phyloP scores from a whole-genome alignment of 116 monocot genomes.

The Cymodocea nodosa region DNA sequence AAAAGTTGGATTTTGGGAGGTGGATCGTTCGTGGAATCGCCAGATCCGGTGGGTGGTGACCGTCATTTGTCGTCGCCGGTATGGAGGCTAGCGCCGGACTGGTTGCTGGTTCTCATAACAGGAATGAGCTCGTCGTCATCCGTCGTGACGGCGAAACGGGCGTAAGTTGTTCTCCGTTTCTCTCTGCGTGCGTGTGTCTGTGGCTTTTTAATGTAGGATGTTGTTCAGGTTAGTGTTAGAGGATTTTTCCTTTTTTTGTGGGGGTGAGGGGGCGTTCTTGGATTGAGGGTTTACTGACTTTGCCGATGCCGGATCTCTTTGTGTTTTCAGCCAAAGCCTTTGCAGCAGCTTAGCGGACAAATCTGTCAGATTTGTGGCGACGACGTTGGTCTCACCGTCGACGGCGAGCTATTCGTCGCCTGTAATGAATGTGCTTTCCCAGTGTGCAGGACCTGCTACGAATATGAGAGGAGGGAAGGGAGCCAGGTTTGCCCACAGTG shows the following conservation, averaged over 20 bases:
- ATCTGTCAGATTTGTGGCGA: slow-evolving; percentile 89
- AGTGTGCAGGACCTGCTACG: slow-evolving; percentile 67
- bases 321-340: slow-evolving; percentile 39
- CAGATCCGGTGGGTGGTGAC: slow-evolving; percentile 1
- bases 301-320: background rate
- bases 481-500: slow-evolving; percentile 82
- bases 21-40: background rate
- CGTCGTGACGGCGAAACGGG: slow-evolving; percentile 50
- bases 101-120: slow-evolving; percentile 88
- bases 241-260: background rate
- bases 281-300: background rate
- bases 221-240: background rate
- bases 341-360: slow-evolving; percentile 53
- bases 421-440: slow-evolving; percentile 88
- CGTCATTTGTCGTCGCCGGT: background rate
- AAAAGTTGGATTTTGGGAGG: background rate
- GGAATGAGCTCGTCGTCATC: slow-evolving; percentile 96
- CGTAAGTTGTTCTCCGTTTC: slow-evolving; percentile 3
- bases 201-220: background rate
- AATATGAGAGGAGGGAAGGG: slow-evolving; percentile 77
- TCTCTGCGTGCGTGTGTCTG: background rate
- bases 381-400: slow-evolving; percentile 54
- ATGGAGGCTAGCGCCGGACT: slow-evolving; percentile 96
- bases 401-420: slow-evolving; percentile 84
- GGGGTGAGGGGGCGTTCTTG: too few species aligned